Evolutionary conservation across 1,284 basidiomycete species (phyloP), one percentile per base, ranked within the genome.

Genomic region (Afroboletus lepidellus): DNA sequence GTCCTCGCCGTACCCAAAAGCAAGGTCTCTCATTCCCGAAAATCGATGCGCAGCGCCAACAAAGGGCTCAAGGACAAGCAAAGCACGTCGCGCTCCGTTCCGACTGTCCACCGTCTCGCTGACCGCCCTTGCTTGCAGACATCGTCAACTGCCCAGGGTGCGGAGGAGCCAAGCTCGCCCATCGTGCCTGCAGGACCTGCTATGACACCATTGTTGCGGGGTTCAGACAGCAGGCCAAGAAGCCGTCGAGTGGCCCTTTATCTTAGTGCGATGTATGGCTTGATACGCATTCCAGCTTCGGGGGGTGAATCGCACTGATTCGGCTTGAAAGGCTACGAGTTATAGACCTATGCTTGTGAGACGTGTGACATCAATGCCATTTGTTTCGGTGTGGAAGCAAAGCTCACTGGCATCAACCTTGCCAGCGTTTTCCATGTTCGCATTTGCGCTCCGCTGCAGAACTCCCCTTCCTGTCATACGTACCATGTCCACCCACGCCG

Each of bases 31-130:
- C 95, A 98, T 71, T 94, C 92, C 27, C 79, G 92, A 45, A 98
- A 98, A 72, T 82, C 87, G n/a, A 98, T 98, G 94, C 81, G 95
- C 27, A 84, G 84, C 51, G 90, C 94, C 4, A 94, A 96, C 72
- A 98, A 98, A 73, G 94, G 94, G 0, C 74, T 98, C 62, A 94
- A 95, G 72, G 94, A 98, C 72, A 94, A 94, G 69, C 84, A 85
- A 51, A 95, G 96, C 94, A 65, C 59, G 89, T 72, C 27, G 11
- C 24, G 12, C 21, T 27, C 21, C 41, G 43, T 45, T 46, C 23
- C 37, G 3, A n/a, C 43, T 24, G 8, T 20, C 18, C 6, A 18
- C 50, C 3, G 23, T 48, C 54, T 51, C 33, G 33, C 51, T 59
- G 24, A 59, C 47, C 54, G 1, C 58, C 25, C 12, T 57, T 53